These are phyloP conservation scores for Dendrothele bispora DNA, from an alignment of 768 basidiomycete genomes.

Conservation along the genomic window DNA sequence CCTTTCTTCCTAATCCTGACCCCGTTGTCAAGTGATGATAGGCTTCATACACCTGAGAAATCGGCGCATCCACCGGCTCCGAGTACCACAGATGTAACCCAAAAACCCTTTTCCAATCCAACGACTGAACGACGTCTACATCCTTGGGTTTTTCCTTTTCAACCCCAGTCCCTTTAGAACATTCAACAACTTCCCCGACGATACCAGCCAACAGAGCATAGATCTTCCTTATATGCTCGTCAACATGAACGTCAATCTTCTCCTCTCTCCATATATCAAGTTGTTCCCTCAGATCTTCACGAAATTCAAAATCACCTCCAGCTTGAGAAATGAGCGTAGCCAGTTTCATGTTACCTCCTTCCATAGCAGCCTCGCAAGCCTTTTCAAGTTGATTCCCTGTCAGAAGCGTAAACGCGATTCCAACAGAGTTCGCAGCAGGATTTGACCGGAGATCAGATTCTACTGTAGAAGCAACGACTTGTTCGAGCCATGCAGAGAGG, in stretches of 20 bases:
- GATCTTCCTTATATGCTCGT: constrained; percentile 68
- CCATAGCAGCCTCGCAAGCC: constrained; percentile 73
- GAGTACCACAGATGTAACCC: constrained; percentile 92
- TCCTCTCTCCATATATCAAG: constrained; percentile 83
- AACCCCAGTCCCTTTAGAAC: constrained; percentile 49
- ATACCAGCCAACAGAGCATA: constrained; percentile 82
- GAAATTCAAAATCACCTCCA: constrained; percentile 74
- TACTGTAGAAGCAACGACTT: constrained; percentile 65
- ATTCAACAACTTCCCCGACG: constrained; percentile 58
- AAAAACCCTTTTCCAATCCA: constrained; percentile 95
- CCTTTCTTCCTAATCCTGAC: constrained; percentile 31
- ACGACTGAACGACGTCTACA: constrained; percentile 61
- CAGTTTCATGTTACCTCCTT: constrained; percentile 77
- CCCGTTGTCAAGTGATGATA: constrained; percentile 50
- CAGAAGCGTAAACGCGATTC: constrained; percentile 71
- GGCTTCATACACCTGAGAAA: constrained; percentile 64
- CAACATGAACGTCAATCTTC: constrained; percentile 66
- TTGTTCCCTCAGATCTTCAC: constrained; percentile 72
- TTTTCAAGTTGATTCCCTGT: constrained; percentile 88
- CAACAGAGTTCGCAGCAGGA: constrained; percentile 41
- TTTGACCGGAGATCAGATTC: constrained; percentile 67
- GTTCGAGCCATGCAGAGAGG: constrained; percentile 83
- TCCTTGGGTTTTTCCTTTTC: constrained; percentile 52
- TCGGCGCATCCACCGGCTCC: constrained; percentile 65
- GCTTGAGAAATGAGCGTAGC: constrained; percentile 89